Base-by-base conservation (phyloP, 2,329 filamentous ascomycete genomes). In the Hymenoscyphus linearis region DNA sequence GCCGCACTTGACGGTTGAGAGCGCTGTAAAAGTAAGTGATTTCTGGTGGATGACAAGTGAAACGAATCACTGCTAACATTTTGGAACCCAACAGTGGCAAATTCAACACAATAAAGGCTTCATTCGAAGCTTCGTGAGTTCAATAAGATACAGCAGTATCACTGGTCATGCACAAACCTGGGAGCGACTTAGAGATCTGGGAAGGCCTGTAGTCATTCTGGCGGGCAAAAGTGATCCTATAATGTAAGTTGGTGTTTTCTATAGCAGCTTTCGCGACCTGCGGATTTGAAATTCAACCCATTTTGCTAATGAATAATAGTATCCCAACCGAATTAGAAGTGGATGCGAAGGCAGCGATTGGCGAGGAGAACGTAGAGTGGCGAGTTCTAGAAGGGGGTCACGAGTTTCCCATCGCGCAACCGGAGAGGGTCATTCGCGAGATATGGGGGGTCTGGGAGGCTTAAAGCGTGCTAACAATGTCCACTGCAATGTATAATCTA, bases 401-500 rank as follows among this genome's bases (percentile, higher is more conserved):
- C 67, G 84, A 87, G 65, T 86, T 87, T 66, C 82, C 85, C 16
- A 85, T 86, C 75, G 84, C 82, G n/a, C 77, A 81, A 62, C 70
- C 76, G 0, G 67, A 72, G 6, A 70, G 74, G 37, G 78, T 82
- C 12, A 66, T 84, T 61, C 68, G 72, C 50, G 76, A 76, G 60
- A 74, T 86, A 10, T 78, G 80, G 60, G 71, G 74, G 34, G 78
- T 82, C 61, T 85, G 81, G 81, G 52, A 40, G 26, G 31, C 61
- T 52, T 63, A 61, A 26, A 22, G 9, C 14, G 40, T 7, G 7
- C 6, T 47, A n/a, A 18, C 14, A 47, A 47, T 47, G 40, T 22
- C 10, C 22, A 47, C 9, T 47, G 22, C 18, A 12, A 47, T 31
- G 31, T 5, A 47, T 47, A 25, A 22, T 47, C 10, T 22, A 22